Evolutionary conservation across 177 flowering plant species (phyloP).

Genomic region (Vitis hybrid): DNA sequence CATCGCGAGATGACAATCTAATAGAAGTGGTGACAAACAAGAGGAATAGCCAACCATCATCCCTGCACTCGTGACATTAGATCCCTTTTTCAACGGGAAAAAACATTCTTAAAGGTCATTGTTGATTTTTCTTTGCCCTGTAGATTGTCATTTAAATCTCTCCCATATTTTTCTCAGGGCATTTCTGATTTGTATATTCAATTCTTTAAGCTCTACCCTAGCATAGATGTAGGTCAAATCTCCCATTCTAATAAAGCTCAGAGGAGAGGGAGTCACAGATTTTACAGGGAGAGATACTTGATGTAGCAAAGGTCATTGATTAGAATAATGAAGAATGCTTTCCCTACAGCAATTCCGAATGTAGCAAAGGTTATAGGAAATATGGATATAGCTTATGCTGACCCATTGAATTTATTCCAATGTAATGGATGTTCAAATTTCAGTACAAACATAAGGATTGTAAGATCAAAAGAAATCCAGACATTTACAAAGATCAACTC

Average conservation of each 20-base stretch:
- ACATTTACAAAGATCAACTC: not conserved
- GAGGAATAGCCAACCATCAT: slow-evolving; percentile 35
- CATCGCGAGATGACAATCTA: slow-evolving; percentile 63
- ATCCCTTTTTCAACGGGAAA: not conserved
- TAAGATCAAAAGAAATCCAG: not conserved
- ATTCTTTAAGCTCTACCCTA: slow-evolving; percentile 18
- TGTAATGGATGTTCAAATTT: not conserved
- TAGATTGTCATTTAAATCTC: not conserved
- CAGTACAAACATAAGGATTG: too few relatives aligned
- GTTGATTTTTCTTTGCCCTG: not conserved
- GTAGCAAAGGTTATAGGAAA: too few relatives aligned
- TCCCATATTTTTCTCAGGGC: not conserved
- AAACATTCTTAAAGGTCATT: not conserved
- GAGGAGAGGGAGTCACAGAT: not conserved
- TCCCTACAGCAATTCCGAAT: too few relatives aligned
- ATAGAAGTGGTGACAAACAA: slow-evolving; percentile 39
- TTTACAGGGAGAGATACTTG: not conserved
- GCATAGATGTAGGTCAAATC: not conserved
- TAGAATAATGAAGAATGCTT: not conserved
- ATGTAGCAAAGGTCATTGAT: not conserved
- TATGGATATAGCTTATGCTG: not conserved
- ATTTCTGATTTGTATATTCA: slow-evolving; percentile 12
- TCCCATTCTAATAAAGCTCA: not conserved
- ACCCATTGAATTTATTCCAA: not conserved
- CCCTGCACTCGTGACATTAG: slow-evolving; percentile 35